Base-by-base conservation (phyloP, 768 basidiomycete genomes). In the Boletus patriciae region DNA sequence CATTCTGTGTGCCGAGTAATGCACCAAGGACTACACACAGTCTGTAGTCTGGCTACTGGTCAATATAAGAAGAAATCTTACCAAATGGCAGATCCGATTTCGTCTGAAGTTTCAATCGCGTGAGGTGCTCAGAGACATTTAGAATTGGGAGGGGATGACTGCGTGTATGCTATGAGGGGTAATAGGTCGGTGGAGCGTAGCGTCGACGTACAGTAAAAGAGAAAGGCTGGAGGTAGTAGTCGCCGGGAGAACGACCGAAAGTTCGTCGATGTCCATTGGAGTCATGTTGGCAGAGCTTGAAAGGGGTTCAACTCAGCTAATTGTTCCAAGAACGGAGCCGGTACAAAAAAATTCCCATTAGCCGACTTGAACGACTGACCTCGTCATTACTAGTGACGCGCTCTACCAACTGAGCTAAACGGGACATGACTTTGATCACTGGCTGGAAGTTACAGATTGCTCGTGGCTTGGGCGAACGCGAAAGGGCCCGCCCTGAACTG, bases 121-220 rank as follows among this genome's bases (percentile, higher is more conserved):
- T 96, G 66, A 91, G 80, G 75, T 98, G 96, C 67, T 98, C 97
- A 1, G 95, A 97, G 66, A 98, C 89, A 73, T 94, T 97, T 60
- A 99, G 81, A 68, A 99, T 94, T 11, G 97, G 94, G 15, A 98
- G 81, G 37, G 97, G 96, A 72, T 98, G 97, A 53, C 95, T 98
- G 67, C 34, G 70, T 62, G 62, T 21, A 43, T 13, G 42, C 47
- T 38, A 61, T 67, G 64, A 65, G 62, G 46, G 34, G 42, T 50
- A 44, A 41, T 37, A 31, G 7, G 25, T 27, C 40, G 12, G 34
- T 13, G 38, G 49, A 16, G 19, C 21, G 13, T 34, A 40, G 50
- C 50, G 40, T 45, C 29, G 48, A 74, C 88, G 61, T 64, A 91
- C 90, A 92, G 74, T 31, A 87, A 85, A 52, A 92, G 76, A 4